These are phyloP conservation scores for Rehmannia glutinosa DNA, from an alignment of 257 asterid genomes.

Conservation along the genomic window DNA sequence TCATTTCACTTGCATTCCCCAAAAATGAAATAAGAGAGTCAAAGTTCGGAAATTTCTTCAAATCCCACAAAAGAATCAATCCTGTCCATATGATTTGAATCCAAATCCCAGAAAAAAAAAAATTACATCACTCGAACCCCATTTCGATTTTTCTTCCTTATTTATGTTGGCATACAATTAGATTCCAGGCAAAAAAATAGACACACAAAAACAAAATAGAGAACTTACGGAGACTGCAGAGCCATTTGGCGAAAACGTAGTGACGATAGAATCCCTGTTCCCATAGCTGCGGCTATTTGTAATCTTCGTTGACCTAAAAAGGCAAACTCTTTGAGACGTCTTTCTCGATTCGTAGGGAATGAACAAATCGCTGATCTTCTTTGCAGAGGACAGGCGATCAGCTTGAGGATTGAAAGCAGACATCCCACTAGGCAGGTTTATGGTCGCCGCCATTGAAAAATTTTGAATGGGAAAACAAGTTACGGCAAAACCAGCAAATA, in stretches of 20 bases:
- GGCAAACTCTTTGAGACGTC: constrained; percentile 19
- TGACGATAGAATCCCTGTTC: constrained; percentile 18
- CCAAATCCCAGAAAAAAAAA: background rate
- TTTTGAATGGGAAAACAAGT: background rate
- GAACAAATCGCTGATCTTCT: constrained; percentile 32
- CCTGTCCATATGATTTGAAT: background rate
- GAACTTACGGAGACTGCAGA: constrained; percentile 47
- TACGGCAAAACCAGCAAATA: background rate
- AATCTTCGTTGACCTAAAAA: constrained; percentile 25
- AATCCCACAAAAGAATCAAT: background rate
- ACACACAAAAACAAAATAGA: background rate
- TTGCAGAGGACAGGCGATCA: constrained; percentile 46
- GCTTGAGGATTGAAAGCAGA: constrained; percentile 32
- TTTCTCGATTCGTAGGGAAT: constrained; percentile 20
- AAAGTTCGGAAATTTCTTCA: background rate
- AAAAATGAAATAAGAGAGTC: background rate
- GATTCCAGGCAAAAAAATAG: background rate
- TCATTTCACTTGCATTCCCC: background rate
- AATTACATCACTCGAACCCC: background rate
- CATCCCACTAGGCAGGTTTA: constrained; percentile 40
- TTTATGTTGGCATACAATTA: background rate
- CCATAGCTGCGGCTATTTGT: constrained; percentile 14
- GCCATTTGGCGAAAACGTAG: constrained; percentile 36
- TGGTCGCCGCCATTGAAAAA: constrained; percentile 43
- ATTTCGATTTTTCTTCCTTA: background rate